phyloP scores from a whole-genome alignment of 2,329 filamentous ascomycete species.

The Paradendryphiella salina region DNA sequence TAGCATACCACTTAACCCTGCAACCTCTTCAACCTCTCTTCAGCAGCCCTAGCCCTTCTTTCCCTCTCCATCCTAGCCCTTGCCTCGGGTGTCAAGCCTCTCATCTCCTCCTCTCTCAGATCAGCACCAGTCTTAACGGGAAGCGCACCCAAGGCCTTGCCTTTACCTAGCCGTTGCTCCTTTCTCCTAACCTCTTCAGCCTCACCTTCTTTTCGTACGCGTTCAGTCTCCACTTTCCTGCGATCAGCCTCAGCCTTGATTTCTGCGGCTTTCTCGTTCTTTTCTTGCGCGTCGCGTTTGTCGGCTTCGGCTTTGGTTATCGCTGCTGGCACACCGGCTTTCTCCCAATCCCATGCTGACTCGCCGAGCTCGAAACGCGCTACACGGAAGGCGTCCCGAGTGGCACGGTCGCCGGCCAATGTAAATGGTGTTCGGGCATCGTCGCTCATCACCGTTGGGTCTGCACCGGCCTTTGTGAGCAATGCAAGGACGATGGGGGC shows the following conservation, averaged over 20 bases:
- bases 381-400: slow-evolving; percentile 88
- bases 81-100: slow-evolving; percentile 87
- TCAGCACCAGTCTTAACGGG: slow-evolving; percentile 76
- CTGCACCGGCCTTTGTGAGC: slow-evolving; percentile 71
- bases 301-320: slow-evolving; percentile 74
- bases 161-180: slow-evolving; percentile 55
- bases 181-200: slow-evolving; percentile 55
- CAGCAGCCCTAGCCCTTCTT: slow-evolving; percentile 84
- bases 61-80: slow-evolving; percentile 82
- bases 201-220: slow-evolving; percentile 63
- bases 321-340: slow-evolving; percentile 70
- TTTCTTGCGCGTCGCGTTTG: slow-evolving; percentile 69
- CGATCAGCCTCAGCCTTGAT: slow-evolving; percentile 65
- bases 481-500: slow-evolving; percentile 77
- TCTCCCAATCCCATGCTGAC: slow-evolving; percentile 74
- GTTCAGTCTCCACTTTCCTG: slow-evolving; percentile 73
- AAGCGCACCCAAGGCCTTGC: slow-evolving; percentile 57
- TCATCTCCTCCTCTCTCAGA: slow-evolving; percentile 77
- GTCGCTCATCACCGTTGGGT: slow-evolving; percentile 64
- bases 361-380: slow-evolving; percentile 83
- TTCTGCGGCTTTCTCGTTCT: slow-evolving; percentile 66
- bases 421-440: slow-evolving; percentile 89
- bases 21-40: slow-evolving; percentile 73
- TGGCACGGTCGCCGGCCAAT: slow-evolving; percentile 80
- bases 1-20: slow-evolving; percentile 10